Conservation (phyloP, 176 grass and related monocot species). For the Canna indica region DNA sequence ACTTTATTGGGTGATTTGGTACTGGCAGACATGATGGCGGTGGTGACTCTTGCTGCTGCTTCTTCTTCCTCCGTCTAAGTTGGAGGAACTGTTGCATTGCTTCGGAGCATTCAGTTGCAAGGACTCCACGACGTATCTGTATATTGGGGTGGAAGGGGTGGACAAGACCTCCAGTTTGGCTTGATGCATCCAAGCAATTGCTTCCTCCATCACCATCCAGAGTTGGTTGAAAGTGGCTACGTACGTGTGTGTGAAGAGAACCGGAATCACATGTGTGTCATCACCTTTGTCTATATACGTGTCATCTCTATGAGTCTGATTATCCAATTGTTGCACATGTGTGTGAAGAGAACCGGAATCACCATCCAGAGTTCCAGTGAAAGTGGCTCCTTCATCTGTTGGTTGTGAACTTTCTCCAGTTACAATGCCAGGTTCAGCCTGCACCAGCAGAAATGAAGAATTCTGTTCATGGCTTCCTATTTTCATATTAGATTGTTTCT, state of each 20-base stretch:
- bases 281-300: slow-evolving; percentile 35
- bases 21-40: slow-evolving; percentile 26
- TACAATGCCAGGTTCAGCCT: slow-evolving; percentile 9
- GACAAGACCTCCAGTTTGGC: slow-evolving; percentile 39
- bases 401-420: slow-evolving; percentile 23
- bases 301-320: neutral
- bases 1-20: slow-evolving; percentile 63
- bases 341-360: slow-evolving; percentile 24
- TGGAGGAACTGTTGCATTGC: slow-evolving; percentile 86
- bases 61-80: slow-evolving; percentile 67
- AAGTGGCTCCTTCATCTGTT: slow-evolving; percentile 20
- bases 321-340: slow-evolving; percentile 1
- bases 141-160: slow-evolving; percentile 94
- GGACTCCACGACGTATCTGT: slow-evolving; percentile 55
- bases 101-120: slow-evolving; percentile 62
- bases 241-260: no score
- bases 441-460: slow-evolving; percentile 17
- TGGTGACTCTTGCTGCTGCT: slow-evolving; percentile 29
- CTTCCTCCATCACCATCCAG: slow-evolving; percentile 28
- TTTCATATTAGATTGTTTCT: slow-evolving; percentile 24
- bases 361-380: slow-evolving; percentile 25
- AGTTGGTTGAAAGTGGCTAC: no score
- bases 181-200: slow-evolving; percentile 37
- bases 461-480: slow-evolving; percentile 9
- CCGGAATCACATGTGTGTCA: no score